Conservation (phyloP, 441 rosid genomes). For the Populus hybrid region DNA sequence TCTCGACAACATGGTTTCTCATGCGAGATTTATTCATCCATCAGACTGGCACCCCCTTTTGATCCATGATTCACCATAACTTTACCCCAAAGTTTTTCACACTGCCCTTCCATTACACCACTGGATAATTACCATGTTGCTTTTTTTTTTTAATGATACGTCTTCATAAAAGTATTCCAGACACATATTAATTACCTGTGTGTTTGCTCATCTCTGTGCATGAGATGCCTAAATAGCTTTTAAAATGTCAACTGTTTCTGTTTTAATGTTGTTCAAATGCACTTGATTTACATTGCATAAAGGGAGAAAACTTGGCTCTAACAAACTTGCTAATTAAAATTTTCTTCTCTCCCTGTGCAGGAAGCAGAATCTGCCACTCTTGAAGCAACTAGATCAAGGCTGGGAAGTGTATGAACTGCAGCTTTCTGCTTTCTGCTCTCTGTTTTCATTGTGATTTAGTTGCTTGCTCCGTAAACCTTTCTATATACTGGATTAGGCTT, state of each 20-base stretch:
- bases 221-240: neutral
- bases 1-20: neutral
- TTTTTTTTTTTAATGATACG: neutral
- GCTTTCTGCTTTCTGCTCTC: constrained; percentile 19
- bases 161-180: neutral
- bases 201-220: neutral
- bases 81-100: neutral
- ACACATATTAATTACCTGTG: neutral
- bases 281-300: neutral
- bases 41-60: neutral
- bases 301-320: neutral
- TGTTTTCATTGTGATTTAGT: constrained; percentile 17
- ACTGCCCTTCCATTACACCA: neutral
- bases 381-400: constrained; percentile 86
- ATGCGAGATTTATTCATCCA: neutral
- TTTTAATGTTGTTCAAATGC: neutral
- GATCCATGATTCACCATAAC: neutral
- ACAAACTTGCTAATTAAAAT: neutral
- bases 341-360: constrained; percentile 34
- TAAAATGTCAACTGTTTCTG: neutral
- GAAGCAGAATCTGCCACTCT: constrained; percentile 91
- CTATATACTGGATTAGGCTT: neutral
- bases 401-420: constrained; percentile 66
- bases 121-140: neutral
- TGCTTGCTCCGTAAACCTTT: neutral